Percentiles rank a stretch among this genome's conserved stretches.
Conservation (phyloP, 192 early-diverging fungal genomes). For the Rhizophagus prolifer region DNA sequence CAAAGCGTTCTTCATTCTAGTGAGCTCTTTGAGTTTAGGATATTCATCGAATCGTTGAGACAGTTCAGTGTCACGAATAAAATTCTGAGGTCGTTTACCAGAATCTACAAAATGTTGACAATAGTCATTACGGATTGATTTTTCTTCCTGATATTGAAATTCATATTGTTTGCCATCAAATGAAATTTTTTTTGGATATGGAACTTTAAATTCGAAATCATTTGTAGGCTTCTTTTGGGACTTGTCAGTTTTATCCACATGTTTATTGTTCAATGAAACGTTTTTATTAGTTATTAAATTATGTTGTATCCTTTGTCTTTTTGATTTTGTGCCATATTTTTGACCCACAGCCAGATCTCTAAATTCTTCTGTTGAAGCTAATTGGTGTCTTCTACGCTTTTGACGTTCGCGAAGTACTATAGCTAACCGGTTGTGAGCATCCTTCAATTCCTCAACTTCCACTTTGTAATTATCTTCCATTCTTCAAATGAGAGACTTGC, state of each 20-base stretch:
- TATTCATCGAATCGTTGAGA: slow-evolving; percentile 56
- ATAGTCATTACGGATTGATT: slow-evolving; percentile 54
- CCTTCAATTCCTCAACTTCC: not conserved
- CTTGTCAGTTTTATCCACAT: not conserved
- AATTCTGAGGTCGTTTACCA: slow-evolving; percentile 57
- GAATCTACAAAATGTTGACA: slow-evolving; percentile 57
- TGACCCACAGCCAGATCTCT: not conserved
- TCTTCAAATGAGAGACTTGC: not conserved
- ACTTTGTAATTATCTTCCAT: not conserved
- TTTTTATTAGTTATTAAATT: not conserved
- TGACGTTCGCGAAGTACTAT: slow-evolving; percentile 21
- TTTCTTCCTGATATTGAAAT: slow-evolving; percentile 3
- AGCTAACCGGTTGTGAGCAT: slow-evolving; percentile 2
- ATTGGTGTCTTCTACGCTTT: slow-evolving; percentile 8
- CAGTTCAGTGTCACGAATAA: slow-evolving; percentile 48
- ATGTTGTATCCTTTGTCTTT: not conserved
- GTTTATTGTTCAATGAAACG: not conserved
- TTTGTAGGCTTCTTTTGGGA: not conserved
- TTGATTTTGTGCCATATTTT: not conserved
- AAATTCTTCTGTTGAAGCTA: not conserved
- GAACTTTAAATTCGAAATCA: not conserved
- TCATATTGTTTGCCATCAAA: not conserved
- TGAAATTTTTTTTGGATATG: not conserved
- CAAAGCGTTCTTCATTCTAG: slow-evolving; percentile 44
- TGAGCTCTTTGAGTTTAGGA: slow-evolving; percentile 55